phyloP scores from a whole-genome alignment of 2,329 filamentous ascomycete species.

The Zymoseptoria ardabiliae region DNA sequence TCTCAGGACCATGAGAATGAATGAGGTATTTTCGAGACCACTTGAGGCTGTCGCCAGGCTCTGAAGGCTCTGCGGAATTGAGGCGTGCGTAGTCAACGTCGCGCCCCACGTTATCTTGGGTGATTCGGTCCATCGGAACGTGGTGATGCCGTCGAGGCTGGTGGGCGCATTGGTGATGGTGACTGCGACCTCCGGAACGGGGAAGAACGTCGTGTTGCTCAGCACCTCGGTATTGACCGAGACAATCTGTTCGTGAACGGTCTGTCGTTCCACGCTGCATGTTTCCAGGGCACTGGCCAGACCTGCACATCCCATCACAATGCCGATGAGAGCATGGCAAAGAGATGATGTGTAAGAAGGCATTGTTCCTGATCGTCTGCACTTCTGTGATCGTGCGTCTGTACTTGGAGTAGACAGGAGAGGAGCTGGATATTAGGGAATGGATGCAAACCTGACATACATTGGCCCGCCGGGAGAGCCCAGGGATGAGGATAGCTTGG shows the following conservation, averaged over 20 bases:
- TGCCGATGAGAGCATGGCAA: constrained; percentile 6
- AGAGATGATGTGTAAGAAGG: constrained; percentile 2
- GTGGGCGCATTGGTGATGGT: constrained; percentile 27
- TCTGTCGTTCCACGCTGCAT: constrained; percentile 7
- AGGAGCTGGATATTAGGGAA: too few relatives aligned
- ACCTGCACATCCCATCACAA: constrained; percentile 6
- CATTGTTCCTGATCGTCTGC: not conserved
- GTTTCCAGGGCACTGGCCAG: constrained; percentile 3
- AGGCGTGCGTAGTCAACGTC: not conserved
- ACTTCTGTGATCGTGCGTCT: not conserved
- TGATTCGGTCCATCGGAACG: constrained; percentile 21
- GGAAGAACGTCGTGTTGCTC: constrained; percentile 25
- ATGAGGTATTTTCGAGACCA: constrained; percentile 5
- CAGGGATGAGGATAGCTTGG: too few relatives aligned
- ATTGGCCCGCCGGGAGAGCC: too few relatives aligned
- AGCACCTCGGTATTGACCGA: constrained; percentile 23
- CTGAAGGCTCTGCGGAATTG: not conserved
- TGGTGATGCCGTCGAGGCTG: constrained; percentile 22
- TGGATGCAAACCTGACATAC: too few relatives aligned
- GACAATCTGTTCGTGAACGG: constrained; percentile 24
- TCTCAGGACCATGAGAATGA: constrained; percentile 13
- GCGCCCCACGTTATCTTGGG: constrained; percentile 3
- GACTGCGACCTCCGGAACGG: constrained; percentile 18
- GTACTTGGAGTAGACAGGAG: not conserved
- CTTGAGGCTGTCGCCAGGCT: constrained; percentile 6